Evolutionary conservation across 1,284 basidiomycete species (phyloP), one percentile per base, ranked within the genome.

Genomic region (Pseudozyma tsukubaensis): DNA sequence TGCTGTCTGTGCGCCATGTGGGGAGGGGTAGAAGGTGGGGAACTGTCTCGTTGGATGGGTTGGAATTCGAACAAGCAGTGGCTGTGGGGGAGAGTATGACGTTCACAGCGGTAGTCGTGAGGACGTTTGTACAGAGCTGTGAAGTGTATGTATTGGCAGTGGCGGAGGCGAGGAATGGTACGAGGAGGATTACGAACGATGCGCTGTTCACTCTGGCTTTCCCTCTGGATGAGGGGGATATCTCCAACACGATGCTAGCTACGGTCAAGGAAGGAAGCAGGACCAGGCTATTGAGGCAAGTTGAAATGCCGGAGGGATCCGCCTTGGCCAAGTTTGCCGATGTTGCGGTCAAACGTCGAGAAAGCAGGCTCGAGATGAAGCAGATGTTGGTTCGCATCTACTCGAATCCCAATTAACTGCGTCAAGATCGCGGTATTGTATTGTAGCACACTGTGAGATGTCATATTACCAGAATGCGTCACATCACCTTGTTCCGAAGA

Each of bases 111-210:
- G 51, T 79, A 1, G 78, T 77, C n/a, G 53, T 78, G 29, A 56
- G 67, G 10, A 72, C 74, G 0, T 80, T 77, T 50, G 57, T 67
- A 8, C 55, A 67, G 56, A 72, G 69, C 35, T 75, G 68, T 57
- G 79, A 80, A 50, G 75, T 80, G 21, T 79, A 73, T 21, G 79
- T 80, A 16, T 48, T 79, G 3, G 79, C 77, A 1, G 62, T 70
- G 55, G 77, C 77, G 13, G 79, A 80, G 24, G 51, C 65, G 19
- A 54, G 47, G n/a, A 64, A 73, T 29, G 78, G 77, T 4, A 69
- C 61, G 12, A 59, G 59, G 35, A 59, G 77, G 29, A 56, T 75
- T 12, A 77, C 77, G 7, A 80, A 80, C 55, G 79, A 80, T 49
- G 77, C 73, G 8, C 62, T 80, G 8, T 79, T 80, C 54, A 79